Evolutionary conservation across 1,139 yeast species (phyloP).

Genomic region (Ogataea hybrid): DNA sequence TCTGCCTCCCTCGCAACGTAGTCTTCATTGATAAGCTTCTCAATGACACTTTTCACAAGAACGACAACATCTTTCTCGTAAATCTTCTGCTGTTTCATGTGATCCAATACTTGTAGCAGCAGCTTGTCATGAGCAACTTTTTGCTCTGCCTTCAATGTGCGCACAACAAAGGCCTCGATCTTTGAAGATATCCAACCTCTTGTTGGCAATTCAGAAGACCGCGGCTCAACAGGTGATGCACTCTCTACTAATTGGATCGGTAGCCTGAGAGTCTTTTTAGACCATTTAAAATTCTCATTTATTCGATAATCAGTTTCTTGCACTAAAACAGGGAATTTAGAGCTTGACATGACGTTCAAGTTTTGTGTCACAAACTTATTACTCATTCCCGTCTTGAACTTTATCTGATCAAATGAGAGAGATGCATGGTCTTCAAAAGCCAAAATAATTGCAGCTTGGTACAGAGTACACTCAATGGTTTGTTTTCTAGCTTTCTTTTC

Average conservation of each 20-base stretch:
- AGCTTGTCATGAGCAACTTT: constrained; percentile 12
- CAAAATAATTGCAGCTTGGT: constrained; percentile 24
- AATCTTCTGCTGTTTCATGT: constrained; percentile 6
- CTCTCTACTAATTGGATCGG: constrained; percentile 2
- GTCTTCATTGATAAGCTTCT: constrained; percentile 15
- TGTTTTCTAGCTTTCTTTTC: constrained; percentile 7
- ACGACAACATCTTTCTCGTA: constrained; percentile 8
- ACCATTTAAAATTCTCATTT: constrained; percentile 12
- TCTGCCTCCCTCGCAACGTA: constrained; percentile 12
- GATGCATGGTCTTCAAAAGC: constrained; percentile 19
- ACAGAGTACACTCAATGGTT: constrained; percentile 23
- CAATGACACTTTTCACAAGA: constrained; percentile 13
- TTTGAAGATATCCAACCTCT: constrained; percentile 12
- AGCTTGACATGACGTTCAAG: constrained; percentile 11
- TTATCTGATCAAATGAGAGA: constrained; percentile 12
- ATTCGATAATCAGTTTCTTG: constrained; percentile 7
- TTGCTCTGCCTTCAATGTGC: constrained; percentile 11
- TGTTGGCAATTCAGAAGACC: neutral
- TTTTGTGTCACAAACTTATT: constrained; percentile 13
- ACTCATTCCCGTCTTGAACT: constrained; percentile 19
- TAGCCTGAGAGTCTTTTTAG: constrained; percentile 12
- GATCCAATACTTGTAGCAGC: constrained; percentile 13
- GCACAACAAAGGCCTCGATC: constrained; percentile 15
- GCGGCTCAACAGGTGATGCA: constrained; percentile 1
- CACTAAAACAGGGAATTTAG: constrained; percentile 12